Conservation (phyloP, 2,329 filamentous ascomycete species). For the Stagonosporopsis vannaccii region DNA sequence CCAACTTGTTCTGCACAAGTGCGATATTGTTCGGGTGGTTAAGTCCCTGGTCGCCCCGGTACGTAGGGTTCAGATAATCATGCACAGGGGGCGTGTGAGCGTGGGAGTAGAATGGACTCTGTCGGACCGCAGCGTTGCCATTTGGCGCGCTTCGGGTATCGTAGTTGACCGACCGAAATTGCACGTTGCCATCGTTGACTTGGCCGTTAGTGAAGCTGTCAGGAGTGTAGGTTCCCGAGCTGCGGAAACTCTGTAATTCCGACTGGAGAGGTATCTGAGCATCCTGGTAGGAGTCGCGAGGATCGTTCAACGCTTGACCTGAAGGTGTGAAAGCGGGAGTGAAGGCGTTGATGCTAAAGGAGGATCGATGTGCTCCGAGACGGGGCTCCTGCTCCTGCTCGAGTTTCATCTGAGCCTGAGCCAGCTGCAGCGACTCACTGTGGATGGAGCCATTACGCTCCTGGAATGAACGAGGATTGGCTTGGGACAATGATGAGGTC, state of each 20-base stretch:
- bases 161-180: conserved; percentile 51
- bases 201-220: conserved; percentile 45
- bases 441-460: conserved; percentile 50
- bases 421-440: conserved; percentile 46
- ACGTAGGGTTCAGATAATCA: conserved; percentile 52
- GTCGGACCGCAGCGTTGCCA: conserved; percentile 50
- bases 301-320: conserved; percentile 30
- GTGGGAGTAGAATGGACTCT: conserved; percentile 57
- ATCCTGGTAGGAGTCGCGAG: conserved; percentile 38
- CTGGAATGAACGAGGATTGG: conserved; percentile 49
- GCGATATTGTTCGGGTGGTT: conserved; percentile 55
- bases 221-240: conserved; percentile 43
- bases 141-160: conserved; percentile 54
- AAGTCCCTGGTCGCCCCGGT: conserved; percentile 51
- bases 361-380: conserved; percentile 42
- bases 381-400: conserved; percentile 46
- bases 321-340: conserved; percentile 31
- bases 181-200: conserved; percentile 44
- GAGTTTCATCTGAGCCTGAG: conserved; percentile 44
- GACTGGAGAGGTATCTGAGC: conserved; percentile 27
- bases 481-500: conserved; percentile 58
- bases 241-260: conserved; percentile 30
- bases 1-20: conserved; percentile 58
- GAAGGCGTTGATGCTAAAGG: conserved; percentile 40
- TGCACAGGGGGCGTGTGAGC: conserved; percentile 54